Evolutionary conservation across 306 rosid species (phyloP).

Genomic region (Rosa multiflora): DNA sequence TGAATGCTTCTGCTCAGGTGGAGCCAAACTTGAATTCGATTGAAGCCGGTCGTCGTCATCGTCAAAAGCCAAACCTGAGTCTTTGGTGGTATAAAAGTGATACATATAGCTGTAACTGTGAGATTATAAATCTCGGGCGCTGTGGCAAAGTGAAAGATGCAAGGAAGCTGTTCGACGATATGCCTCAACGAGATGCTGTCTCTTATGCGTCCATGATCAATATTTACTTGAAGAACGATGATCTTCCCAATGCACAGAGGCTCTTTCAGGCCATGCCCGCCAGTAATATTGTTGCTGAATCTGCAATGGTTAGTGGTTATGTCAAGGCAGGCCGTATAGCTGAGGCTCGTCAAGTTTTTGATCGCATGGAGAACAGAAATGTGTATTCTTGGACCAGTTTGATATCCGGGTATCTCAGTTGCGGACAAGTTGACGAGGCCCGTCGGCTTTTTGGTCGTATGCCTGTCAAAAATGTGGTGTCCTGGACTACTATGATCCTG

Average conservation of each 20-base stretch:
- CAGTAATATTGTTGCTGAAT: constrained; percentile 25
- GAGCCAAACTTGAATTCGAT: neutral
- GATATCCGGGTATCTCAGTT: constrained; percentile 43
- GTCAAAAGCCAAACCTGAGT: neutral
- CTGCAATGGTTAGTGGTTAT: constrained; percentile 48
- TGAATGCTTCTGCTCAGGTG: constrained; percentile 7
- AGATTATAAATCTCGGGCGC: constrained; percentile 4
- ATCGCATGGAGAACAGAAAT: constrained; percentile 39
- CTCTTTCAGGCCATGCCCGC: constrained; percentile 18
- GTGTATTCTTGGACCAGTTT: constrained; percentile 51
- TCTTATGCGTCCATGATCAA: constrained; percentile 24
- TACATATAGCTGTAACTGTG: constrained; percentile 4
- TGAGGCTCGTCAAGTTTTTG: constrained; percentile 37
- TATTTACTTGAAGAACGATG: constrained; percentile 19
- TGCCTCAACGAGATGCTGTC: constrained; percentile 20
- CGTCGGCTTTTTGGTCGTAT: constrained; percentile 33
- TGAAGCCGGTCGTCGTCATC: too few relatives aligned
- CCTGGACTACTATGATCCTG: constrained; percentile 37
- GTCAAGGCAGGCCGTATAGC: constrained; percentile 40
- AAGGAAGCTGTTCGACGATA: constrained; percentile 22
- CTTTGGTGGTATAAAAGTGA: neutral
- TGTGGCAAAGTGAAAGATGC: constrained; percentile 19
- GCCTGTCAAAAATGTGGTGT: constrained; percentile 45
- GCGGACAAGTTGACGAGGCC: constrained; percentile 43
- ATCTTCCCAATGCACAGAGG: constrained; percentile 19